Evolutionary conservation across 805 yeast genomes (phyloP).

Genomic region (Sugiyamaella qingdaonensis): DNA sequence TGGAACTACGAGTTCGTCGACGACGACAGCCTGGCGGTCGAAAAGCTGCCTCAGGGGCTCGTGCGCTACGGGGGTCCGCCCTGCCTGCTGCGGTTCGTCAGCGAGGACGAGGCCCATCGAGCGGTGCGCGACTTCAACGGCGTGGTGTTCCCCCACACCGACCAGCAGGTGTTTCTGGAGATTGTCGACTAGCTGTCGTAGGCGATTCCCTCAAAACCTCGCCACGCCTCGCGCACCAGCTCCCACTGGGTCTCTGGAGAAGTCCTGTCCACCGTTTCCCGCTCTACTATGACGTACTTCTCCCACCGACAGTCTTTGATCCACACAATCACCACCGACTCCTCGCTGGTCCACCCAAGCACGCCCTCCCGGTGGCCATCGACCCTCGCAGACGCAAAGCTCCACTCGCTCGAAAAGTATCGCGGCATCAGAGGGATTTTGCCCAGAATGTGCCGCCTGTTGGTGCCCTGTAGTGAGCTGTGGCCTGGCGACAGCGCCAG

Average conservation of each 20-base stretch:
- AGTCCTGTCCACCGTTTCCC: slow-evolving; percentile 28
- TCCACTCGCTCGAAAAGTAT: slow-evolving; percentile 84
- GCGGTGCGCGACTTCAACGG: slow-evolving; percentile 29
- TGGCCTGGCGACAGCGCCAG: slow-evolving; percentile 13
- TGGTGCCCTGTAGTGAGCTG: slow-evolving; percentile 18
- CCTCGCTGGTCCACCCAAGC: slow-evolving; percentile 75
- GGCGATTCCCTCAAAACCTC: slow-evolving; percentile 44
- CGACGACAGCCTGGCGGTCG: slow-evolving; percentile 31
- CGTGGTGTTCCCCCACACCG: slow-evolving; percentile 27
- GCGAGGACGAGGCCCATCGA: slow-evolving; percentile 30
- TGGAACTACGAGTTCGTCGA: slow-evolving; percentile 34
- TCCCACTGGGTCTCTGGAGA: slow-evolving; percentile 43
- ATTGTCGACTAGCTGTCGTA: slow-evolving; percentile 35
- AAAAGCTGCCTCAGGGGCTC: slow-evolving; percentile 28
- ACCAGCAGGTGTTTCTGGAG: slow-evolving; percentile 27
- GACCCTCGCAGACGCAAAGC: slow-evolving; percentile 69
- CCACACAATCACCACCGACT: slow-evolving; percentile 73
- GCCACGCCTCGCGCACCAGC: slow-evolving; percentile 68
- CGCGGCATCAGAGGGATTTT: slow-evolving; percentile 62
- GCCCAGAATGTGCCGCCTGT: slow-evolving; percentile 60
- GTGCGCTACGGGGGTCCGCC: slow-evolving; percentile 33
- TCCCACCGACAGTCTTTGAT: slow-evolving; percentile 70
- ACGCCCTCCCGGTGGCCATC: slow-evolving; percentile 41
- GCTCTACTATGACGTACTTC: slow-evolving; percentile 67
- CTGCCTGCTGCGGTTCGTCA: slow-evolving; percentile 29